These are phyloP conservation scores for Straminergon stramineum DNA, from an alignment of 225 moss, liverwort and hornwort species.

Conservation along the genomic window DNA sequence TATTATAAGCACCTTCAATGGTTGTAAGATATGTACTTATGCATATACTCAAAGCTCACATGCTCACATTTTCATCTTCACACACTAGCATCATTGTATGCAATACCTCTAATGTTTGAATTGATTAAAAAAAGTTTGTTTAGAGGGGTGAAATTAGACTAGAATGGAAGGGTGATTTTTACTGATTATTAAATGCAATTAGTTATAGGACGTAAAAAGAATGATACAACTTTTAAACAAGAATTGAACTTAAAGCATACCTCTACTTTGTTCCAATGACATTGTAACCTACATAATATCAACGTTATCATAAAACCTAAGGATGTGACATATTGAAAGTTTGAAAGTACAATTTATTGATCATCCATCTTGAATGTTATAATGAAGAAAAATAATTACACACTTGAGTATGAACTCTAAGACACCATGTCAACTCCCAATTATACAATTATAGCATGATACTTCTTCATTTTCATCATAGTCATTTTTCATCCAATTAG, in stretches of 20 bases:
- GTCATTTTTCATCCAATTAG: background rate
- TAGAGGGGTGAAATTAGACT: background rate
- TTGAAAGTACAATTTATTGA: background rate
- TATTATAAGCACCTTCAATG: too few relatives aligned
- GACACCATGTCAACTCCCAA: background rate
- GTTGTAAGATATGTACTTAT: too few relatives aligned
- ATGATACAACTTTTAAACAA: background rate
- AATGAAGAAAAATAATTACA: background rate
- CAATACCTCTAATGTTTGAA: background rate
- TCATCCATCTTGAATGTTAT: background rate
- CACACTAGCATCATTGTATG: too few relatives aligned
- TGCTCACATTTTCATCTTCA: too few relatives aligned
- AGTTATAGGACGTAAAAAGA: accelerated
- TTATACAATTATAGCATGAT: background rate
- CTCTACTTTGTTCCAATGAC: background rate
- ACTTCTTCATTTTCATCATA: background rate
- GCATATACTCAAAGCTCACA: too few relatives aligned
- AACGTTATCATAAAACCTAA: background rate
- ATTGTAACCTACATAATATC: background rate
- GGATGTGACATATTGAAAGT: background rate
- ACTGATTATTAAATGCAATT: background rate
- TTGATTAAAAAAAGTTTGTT: background rate
- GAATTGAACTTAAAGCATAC: background rate
- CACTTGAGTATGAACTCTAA: background rate
- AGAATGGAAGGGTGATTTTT: background rate